Evolutionary conservation across 129 eudicot species (phyloP).

Genomic region (Flaveria robusta): DNA sequence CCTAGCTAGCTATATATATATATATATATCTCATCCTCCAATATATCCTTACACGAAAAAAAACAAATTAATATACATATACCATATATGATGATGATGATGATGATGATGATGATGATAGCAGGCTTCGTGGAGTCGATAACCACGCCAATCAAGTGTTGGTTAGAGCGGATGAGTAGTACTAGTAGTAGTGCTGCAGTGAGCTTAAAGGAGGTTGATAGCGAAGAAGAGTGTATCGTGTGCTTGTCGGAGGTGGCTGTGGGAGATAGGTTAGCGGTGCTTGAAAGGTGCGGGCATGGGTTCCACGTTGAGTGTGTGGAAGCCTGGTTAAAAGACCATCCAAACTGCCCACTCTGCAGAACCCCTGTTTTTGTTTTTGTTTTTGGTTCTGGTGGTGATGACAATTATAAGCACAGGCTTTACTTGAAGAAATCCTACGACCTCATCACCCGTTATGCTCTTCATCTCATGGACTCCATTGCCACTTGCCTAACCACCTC

Average conservation of each 20-base stretch:
- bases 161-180: not conserved
- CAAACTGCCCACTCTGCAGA: conserved; percentile 41
- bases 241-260: conserved; percentile 21
- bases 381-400: no score
- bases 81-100: conserved; percentile 2
- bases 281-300: conserved; percentile 29
- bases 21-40: no score
- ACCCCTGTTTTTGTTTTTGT: not conserved
- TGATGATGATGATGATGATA: conserved; percentile 44
- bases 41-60: not conserved
- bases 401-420: not conserved
- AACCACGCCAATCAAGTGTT: conserved; percentile 26
- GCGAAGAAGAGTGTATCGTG: conserved; percentile 28
- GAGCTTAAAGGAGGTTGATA: not conserved
- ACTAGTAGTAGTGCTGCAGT: not conserved
- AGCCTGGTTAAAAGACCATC: conserved; percentile 35
- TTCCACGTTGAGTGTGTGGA: conserved; percentile 36
- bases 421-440: conserved; percentile 21
- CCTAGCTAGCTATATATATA: no score
- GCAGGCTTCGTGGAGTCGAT: conserved; percentile 33
- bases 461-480: not conserved
- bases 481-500: conserved; percentile 28
- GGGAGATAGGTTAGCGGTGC: conserved; percentile 23
- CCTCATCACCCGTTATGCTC: not conserved
- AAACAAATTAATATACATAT: not conserved